A percentile compares a stretch with the other conserved stretches of the same genome.
phyloP scores from a whole-genome alignment of 2,329 filamentous ascomycete species.

The Beauveria sp. region DNA sequence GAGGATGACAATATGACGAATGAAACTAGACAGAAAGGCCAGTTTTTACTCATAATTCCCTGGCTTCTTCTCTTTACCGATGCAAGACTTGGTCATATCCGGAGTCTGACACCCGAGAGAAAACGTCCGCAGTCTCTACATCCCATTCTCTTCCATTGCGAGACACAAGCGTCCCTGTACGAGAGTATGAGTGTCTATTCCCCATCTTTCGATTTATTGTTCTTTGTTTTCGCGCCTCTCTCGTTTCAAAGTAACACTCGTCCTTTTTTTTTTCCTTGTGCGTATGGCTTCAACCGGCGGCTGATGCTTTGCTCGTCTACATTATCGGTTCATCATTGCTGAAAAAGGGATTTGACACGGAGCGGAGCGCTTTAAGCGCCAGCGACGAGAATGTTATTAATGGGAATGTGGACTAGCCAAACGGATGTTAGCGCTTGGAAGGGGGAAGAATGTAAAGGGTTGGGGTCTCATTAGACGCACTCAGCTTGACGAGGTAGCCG shows the following conservation, averaged over 20 bases:
- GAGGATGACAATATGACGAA: neutral
- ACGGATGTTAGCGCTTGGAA: neutral
- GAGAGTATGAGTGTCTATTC: no score
- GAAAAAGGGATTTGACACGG: neutral
- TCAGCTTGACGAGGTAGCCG: conserved; percentile 63
- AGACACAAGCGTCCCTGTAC: no score
- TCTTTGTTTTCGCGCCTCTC: neutral
- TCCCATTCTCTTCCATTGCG: neutral
- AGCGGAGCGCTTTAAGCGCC: conserved; percentile 43
- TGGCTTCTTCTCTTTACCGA: neutral
- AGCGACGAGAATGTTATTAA: conserved; percentile 63
- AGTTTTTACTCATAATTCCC: neutral
- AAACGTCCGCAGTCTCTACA: neutral
- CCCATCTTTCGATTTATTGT: neutral
- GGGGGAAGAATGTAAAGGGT: neutral
- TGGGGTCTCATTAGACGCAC: conserved; percentile 31
- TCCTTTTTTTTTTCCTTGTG: neutral
- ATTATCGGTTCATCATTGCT: neutral
- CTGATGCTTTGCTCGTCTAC: neutral
- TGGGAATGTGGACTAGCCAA: conserved; percentile 55
- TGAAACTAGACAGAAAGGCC: neutral
- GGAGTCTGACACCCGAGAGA: neutral
- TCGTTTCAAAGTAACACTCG: neutral
- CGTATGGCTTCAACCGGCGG: no score
- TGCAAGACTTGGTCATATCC: neutral